Base-by-base conservation (phyloP, 345 rosid genomes). In the Raphanus sativus region DNA sequence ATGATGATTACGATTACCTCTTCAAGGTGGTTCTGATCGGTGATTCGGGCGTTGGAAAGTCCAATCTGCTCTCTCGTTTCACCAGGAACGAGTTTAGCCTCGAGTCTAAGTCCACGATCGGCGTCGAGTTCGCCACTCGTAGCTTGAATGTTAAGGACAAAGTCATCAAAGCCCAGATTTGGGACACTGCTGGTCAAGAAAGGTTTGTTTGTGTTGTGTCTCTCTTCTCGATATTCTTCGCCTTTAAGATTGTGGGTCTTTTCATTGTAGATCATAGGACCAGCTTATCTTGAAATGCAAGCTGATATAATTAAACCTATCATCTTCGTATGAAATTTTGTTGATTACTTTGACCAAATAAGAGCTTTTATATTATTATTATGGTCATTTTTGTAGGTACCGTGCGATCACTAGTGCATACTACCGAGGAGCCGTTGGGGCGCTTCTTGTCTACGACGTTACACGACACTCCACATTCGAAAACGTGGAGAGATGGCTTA, bases 131-230 rank as follows among this genome's bases (percentile, higher is more conserved):
- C 83, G 98, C 98, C 13, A 92, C 98, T 78, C 94, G 98, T 59
- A 92, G 98, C 88, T 83, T 92, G 84, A 89, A 77, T 73, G 94
- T 92, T 30, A 91, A 92, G 81, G 86, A 85, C 15, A 92, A 92
- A 79, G 86, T 92, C 76, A 88, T 92, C 83, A 92, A 92, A 79
- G 94, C 98, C 77, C 98, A 92, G 96, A 92, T 92, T 90, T 92
- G 98, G 98, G 98, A 92, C 74, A 92, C 98, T 65, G 98, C 98
- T 83, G 98, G 98, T 60, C 96, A 92, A 79, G 98, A 92, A 69
- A 92, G 98, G 96, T 90, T 33, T 48, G 17, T 48, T 13, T 45
- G 15, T 48, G 55, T 5, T 8, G 12, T 0, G 36, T 32, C 5
- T 40, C 52, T 48, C 55, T n/a, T 48, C 55, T 48, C 55, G 5